These are phyloP conservation scores for Cyberlindnera subsufficiens DNA, from an alignment of 805 yeast species.

Conservation along the genomic window DNA sequence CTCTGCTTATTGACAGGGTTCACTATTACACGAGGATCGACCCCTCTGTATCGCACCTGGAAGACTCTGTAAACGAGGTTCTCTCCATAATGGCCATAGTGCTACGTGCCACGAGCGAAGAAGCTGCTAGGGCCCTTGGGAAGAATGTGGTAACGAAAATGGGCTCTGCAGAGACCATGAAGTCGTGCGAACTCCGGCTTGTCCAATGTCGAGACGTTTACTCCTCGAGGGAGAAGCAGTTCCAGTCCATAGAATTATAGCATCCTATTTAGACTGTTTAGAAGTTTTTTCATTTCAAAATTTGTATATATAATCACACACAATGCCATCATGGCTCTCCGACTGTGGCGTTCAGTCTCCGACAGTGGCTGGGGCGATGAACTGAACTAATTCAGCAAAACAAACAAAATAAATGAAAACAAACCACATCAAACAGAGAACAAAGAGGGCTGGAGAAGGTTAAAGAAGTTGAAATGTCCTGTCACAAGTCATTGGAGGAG, in stretches of 20 bases:
- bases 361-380: no score
- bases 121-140: conserved; percentile 33
- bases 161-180: conserved; percentile 56
- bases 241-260: conserved; percentile 3
- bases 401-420: no score
- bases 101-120: conserved; percentile 38
- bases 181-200: conserved; percentile 65
- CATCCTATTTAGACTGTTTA: no score
- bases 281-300: no score
- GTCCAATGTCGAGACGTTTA: conserved; percentile 48
- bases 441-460: no score
- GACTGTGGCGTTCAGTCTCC: no score
- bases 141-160: conserved; percentile 40
- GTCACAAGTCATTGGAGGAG: conserved; percentile 14
- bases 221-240: conserved; percentile 9
- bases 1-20: conserved; percentile 63
- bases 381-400: no score
- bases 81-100: conserved; percentile 50
- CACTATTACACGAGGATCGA: conserved; percentile 19
- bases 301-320: no score
- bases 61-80: conserved; percentile 45
- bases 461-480: conserved; percentile 2
- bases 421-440: no score
- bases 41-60: conserved; percentile 10
- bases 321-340: no score